phyloP scores from a whole-genome alignment of 768 basidiomycete genomes.

The Pulveroboletus sp. region DNA sequence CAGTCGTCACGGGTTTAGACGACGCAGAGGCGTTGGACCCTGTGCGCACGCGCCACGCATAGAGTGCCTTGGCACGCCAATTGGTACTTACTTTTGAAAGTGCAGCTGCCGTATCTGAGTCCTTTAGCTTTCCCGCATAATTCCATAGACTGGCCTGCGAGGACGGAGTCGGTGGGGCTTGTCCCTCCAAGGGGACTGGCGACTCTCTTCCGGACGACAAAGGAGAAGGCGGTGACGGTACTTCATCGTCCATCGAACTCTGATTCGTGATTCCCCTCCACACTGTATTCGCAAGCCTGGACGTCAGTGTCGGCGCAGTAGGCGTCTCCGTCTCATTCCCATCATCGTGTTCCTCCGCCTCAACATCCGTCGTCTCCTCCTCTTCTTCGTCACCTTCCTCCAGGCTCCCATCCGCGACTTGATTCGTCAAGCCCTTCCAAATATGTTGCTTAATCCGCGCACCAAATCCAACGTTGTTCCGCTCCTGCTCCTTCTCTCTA shows the following conservation, averaged over 20 bases:
- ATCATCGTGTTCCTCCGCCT: constrained; percentile 31
- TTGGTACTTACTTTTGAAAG: constrained; percentile 73
- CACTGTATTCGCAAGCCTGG: constrained; percentile 56
- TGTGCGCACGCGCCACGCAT: constrained; percentile 27
- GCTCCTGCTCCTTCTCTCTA: constrained; percentile 25
- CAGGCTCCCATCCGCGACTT: constrained; percentile 33
- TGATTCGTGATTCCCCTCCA: constrained; percentile 78
- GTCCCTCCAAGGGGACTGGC: constrained; percentile 20
- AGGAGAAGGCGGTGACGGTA: constrained; percentile 38
- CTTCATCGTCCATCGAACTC: constrained; percentile 63
- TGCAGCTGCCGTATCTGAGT: constrained; percentile 66
- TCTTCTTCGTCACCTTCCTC: constrained; percentile 34
- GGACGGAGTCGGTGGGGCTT: constrained; percentile 14
- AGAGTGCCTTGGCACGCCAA: constrained; percentile 59
- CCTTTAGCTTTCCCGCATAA: constrained; percentile 70
- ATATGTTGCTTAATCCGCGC: constrained; percentile 53
- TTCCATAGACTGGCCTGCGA: constrained; percentile 49
- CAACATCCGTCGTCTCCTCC: constrained; percentile 31
- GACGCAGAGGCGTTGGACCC: constrained; percentile 8
- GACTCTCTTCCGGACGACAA: constrained; percentile 28
- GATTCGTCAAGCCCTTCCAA: constrained; percentile 66
- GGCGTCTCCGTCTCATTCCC: constrained; percentile 45
- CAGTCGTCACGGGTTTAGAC: background rate
- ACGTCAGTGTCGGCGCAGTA: constrained; percentile 37
- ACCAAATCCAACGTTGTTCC: constrained; percentile 43